Conservation (phyloP, 2,329 filamentous ascomycete genomes). For the Alternaria metachromatica region DNA sequence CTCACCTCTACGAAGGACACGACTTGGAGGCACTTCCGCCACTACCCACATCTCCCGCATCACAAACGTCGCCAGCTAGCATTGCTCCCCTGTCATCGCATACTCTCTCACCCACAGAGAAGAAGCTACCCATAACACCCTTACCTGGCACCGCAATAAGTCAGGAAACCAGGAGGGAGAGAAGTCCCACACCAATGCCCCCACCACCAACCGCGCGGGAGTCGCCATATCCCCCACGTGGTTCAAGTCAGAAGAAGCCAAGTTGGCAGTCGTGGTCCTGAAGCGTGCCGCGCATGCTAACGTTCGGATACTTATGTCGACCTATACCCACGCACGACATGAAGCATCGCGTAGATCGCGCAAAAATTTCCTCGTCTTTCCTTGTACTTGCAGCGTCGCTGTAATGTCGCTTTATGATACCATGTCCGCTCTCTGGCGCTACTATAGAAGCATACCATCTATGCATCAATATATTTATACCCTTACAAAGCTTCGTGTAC, state of each 20-base stretch:
- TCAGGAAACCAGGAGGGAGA: neutral
- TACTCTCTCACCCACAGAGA: neutral
- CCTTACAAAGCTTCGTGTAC: neutral
- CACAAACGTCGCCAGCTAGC: neutral
- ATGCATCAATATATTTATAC: neutral
- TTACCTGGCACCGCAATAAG: neutral
- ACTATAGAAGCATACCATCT: neutral
- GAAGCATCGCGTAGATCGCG: neutral
- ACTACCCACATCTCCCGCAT: slow-evolving; percentile 13
- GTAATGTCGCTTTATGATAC: slow-evolving; percentile 2
- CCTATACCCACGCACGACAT: neutral
- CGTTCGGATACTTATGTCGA: neutral
- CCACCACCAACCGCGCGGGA: neutral
- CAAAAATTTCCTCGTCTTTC: neutral
- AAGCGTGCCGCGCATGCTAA: neutral
- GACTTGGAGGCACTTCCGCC: slow-evolving; percentile 26
- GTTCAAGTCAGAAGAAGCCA: slow-evolving; percentile 2
- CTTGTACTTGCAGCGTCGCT: neutral
- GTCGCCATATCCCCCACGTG: slow-evolving; percentile 2
- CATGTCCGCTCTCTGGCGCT: neutral
- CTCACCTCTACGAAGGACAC: slow-evolving; percentile 2
- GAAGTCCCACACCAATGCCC: neutral
- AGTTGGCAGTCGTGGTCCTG: slow-evolving; percentile 20
- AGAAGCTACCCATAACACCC: neutral
- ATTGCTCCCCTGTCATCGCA: neutral